Percentiles rank a stretch among this genome's conserved stretches.
phyloP scores from a whole-genome alignment of 331 rosid species.

The Telfairia occidentalis region DNA sequence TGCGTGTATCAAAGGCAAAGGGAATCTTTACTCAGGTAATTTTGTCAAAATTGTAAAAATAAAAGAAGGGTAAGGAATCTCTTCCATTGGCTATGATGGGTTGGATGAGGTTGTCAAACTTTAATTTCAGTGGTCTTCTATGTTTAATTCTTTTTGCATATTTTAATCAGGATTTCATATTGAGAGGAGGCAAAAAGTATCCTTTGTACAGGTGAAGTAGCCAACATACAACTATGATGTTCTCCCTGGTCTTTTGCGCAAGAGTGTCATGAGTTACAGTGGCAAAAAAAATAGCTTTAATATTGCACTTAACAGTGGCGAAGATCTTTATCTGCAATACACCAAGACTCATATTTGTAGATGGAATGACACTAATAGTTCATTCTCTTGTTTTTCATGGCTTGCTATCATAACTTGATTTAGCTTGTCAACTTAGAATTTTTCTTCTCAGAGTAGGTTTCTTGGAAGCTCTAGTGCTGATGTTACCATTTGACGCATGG shows the following conservation, averaged over 20 bases:
- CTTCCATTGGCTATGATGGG: background rate
- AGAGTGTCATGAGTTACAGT: background rate
- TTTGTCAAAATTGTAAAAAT: background rate
- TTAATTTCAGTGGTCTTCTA: background rate
- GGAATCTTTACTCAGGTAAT: constrained; percentile 76
- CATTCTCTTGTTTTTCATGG: background rate
- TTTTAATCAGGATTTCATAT: constrained; percentile 73
- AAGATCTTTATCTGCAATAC: background rate
- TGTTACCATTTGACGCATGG: background rate
- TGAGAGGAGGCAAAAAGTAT: constrained; percentile 64
- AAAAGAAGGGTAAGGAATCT: background rate
- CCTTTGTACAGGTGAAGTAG: constrained; percentile 65
- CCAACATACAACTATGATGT: background rate
- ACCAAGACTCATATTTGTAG: background rate
- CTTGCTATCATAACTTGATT: background rate
- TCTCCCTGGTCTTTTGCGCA: background rate
- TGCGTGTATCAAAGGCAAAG: constrained; percentile 65
- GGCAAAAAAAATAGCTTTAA: background rate
- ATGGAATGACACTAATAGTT: background rate
- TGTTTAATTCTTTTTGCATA: constrained; percentile 7
- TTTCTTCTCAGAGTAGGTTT: background rate
- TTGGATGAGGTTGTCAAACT: background rate
- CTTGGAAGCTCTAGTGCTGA: background rate
- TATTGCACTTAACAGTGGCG: background rate
- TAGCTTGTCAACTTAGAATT: background rate